Conservation (phyloP, 129 eudicot species). For the Flaveria bidentis region DNA sequence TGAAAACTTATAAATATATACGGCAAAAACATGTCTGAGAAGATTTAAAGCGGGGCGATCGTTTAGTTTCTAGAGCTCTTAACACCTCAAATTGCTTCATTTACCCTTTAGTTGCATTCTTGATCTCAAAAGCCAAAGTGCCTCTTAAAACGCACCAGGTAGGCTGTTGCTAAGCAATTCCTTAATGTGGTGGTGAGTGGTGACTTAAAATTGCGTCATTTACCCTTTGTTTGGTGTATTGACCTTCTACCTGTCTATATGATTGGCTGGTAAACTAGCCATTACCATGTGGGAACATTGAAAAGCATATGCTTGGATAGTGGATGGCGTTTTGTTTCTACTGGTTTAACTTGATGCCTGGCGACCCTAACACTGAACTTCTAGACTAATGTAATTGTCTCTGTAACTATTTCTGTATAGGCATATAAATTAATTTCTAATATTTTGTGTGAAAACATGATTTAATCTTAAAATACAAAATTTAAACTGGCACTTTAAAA, state of each 20-base stretch:
- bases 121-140: no score
- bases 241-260: neutral
- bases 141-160: no score
- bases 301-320: neutral
- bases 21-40: neutral
- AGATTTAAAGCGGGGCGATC: neutral
- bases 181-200: no score
- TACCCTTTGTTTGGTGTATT: neutral
- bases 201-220: neutral
- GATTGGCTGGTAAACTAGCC: neutral
- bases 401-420: neutral
- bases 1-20: neutral
- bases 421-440: neutral
- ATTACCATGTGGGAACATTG: neutral
- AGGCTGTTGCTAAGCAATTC: no score
- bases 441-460: neutral
- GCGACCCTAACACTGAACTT: neutral
- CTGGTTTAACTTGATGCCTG: neutral
- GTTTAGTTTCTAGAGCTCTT: neutral
- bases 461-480: neutral
- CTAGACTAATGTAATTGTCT: neutral
- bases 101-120: neutral
- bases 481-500: neutral
- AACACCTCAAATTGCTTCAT: neutral
- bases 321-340: neutral